Conservation (phyloP, 1,284 basidiomycete genomes). For the Fomitopsis betulina region DNA sequence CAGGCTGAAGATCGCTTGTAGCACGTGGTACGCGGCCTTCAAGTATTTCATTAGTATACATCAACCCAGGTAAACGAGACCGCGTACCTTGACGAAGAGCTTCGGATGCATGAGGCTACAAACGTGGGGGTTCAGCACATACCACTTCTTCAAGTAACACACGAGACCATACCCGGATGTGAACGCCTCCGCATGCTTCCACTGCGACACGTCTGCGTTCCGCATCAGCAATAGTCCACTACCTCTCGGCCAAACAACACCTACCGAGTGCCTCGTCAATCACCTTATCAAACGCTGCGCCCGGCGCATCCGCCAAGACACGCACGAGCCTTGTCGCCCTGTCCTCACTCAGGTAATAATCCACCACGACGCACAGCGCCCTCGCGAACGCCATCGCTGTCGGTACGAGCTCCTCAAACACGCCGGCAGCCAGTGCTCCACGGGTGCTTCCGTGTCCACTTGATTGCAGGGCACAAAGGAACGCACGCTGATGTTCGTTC, state of each 20-base stretch:
- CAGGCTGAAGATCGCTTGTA: conserved; percentile 46
- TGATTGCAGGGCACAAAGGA: conserved; percentile 26
- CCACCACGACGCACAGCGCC: conserved; percentile 52
- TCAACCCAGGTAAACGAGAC: not conserved
- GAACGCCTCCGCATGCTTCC: not conserved
- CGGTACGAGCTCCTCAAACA: conserved; percentile 46
- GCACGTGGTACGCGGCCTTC: conserved; percentile 37
- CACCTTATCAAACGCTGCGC: not conserved
- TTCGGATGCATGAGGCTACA: conserved; percentile 9
- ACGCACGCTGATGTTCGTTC: conserved; percentile 19
- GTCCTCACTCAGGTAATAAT: conserved; percentile 55
- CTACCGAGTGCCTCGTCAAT: not conserved
- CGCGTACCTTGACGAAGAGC: conserved; percentile 40
- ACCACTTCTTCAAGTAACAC: not conserved
- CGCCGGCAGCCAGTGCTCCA: conserved; percentile 11
- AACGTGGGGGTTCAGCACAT: not conserved
- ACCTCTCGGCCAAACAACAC: not conserved
- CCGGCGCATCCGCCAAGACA: not conserved
- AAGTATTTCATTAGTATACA: not conserved
- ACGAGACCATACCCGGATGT: not conserved
- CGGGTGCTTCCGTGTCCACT: conserved; percentile 17
- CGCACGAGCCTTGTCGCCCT: conserved; percentile 36
- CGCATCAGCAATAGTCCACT: too few species aligned
- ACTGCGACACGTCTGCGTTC: not conserved
- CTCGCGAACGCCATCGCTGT: conserved; percentile 31